phyloP scores from a whole-genome alignment of 2,329 filamentous ascomycete genomes.

The Colletotrichum tamarilloi region DNA sequence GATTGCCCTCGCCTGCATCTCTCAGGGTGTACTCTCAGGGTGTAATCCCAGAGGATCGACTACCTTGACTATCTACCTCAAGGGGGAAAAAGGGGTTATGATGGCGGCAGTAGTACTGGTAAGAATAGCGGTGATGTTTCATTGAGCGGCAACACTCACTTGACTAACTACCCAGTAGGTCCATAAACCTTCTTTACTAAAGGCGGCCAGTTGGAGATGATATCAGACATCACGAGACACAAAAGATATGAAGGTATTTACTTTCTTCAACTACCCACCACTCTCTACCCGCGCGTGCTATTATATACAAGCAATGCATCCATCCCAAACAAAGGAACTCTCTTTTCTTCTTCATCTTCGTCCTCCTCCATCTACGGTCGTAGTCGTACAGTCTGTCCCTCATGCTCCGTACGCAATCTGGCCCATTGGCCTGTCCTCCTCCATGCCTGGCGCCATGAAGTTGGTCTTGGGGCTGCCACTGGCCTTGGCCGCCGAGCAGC shows the following conservation, averaged over 20 bases:
- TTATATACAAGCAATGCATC: slow-evolving; percentile 51
- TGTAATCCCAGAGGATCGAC: too few species aligned
- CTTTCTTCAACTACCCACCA: slow-evolving; percentile 35
- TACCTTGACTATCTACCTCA: too few species aligned
- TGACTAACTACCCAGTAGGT: too few species aligned
- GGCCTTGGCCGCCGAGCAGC: slow-evolving; percentile 93
- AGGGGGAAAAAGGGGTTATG: too few species aligned
- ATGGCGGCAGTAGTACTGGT: too few species aligned
- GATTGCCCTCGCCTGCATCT: too few species aligned
- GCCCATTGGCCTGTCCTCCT: slow-evolving; percentile 70
- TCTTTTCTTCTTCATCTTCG: slow-evolving; percentile 45
- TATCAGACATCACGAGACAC: not conserved
- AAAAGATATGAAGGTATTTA: slow-evolving; percentile 33
- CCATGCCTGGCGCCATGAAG: slow-evolving; percentile 79
- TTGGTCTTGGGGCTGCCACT: slow-evolving; percentile 82
- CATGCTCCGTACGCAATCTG: slow-evolving; percentile 70
- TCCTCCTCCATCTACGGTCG: slow-evolving; percentile 40
- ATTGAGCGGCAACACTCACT: too few species aligned
- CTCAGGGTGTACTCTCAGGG: too few species aligned
- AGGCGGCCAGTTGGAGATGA: too few species aligned
- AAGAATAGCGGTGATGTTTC: too few species aligned
- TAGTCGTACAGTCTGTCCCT: slow-evolving; percentile 47
- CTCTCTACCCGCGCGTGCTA: slow-evolving; percentile 42
- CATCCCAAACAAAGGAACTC: slow-evolving; percentile 46
- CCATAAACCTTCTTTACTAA: too few species aligned